Evolutionary conservation across 169 alveolate genomes (phyloP).

Genomic region (Plasmodium berghei): DNA sequence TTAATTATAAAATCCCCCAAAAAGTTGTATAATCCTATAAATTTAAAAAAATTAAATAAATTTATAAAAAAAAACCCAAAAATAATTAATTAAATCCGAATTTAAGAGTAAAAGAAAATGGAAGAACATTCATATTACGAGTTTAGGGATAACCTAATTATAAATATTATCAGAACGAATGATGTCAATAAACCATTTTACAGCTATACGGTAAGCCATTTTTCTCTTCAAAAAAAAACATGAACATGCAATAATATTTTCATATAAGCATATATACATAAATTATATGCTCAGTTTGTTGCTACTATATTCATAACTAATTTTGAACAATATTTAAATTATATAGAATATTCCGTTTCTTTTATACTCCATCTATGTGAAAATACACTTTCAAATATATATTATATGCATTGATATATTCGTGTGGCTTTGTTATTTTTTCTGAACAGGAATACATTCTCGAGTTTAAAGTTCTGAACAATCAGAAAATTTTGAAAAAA

Average conservation of each 20-base stretch:
- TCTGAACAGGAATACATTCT: constrained; percentile 45
- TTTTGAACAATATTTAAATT: too few relatives aligned
- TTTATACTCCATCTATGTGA: neutral
- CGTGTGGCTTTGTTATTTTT: neutral
- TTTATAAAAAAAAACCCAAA: too few relatives aligned
- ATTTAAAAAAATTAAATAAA: too few relatives aligned
- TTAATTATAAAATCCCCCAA: too few relatives aligned
- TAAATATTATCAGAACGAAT: constrained; percentile 53
- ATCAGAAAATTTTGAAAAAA: constrained; percentile 51
- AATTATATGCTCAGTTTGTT: neutral
- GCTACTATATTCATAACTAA: too few relatives aligned
- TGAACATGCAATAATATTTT: neutral
- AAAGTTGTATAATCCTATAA: too few relatives aligned
- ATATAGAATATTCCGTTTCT: neutral
- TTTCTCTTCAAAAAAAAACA: too few relatives aligned
- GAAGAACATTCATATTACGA: constrained; percentile 28
- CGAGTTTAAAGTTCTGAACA: constrained; percentile 63
- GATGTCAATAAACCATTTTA: constrained; percentile 48
- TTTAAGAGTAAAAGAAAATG: neutral
- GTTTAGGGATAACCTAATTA: constrained; percentile 47
- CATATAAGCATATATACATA: neutral
- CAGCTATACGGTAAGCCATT: constrained; percentile 44
- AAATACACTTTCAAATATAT: too few relatives aligned
- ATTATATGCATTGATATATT: neutral
- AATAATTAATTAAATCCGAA: too few relatives aligned